Base-by-base conservation (phyloP, 768 basidiomycete species). In the Tremella fuciformis region DNA sequence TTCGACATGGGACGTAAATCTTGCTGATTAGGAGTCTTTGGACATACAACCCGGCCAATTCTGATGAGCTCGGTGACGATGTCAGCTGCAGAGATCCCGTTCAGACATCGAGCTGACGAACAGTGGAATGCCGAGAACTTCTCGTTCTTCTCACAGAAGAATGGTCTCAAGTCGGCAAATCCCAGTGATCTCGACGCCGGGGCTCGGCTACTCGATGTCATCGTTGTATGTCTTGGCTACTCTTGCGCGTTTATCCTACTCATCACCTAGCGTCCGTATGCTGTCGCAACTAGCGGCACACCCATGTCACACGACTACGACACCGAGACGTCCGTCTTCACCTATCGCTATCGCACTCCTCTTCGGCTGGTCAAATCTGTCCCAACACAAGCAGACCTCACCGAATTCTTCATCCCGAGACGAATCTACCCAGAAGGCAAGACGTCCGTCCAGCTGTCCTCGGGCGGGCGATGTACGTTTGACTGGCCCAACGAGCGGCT, bases 71-170 rank as follows among this genome's bases (percentile, higher is more conserved):
- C 22, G 94, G 94, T 15, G 93, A 97, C 73, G 73, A 76, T 47
- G 70, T 73, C 50, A 62, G 71, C 29, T 64, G 13, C 4, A n/a
- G n/a, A n/a, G n/a, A n/a, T n/a, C n/a, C n/a, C n/a, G n/a, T n/a
- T n/a, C n/a, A n/a, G n/a, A n/a, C n/a, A n/a, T n/a, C n/a, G n/a
- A 21, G 52, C 58, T 55, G 52, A 57, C 37, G 15, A 24, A 22
- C 37, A 85, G 73, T 96, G 93, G 93, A 94, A 93, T 67, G 90
- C 88, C 53, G 93, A 99, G 77, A 96, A 93, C 78, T 97, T 99
- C 74, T 91, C 90, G 1, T 96, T 90, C 89, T 97, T 91, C 82
- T 50, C 86, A 83, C 61, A 71, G 25, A 50, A 67, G 8, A 63
- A 65, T 37, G 61, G 68, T 24, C 57, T 42, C 34, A 52, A 52